Percentiles rank a stretch among this genome's conserved stretches.
Conservation (phyloP, 345 rosid genomes). For the Acer negundo region DNA sequence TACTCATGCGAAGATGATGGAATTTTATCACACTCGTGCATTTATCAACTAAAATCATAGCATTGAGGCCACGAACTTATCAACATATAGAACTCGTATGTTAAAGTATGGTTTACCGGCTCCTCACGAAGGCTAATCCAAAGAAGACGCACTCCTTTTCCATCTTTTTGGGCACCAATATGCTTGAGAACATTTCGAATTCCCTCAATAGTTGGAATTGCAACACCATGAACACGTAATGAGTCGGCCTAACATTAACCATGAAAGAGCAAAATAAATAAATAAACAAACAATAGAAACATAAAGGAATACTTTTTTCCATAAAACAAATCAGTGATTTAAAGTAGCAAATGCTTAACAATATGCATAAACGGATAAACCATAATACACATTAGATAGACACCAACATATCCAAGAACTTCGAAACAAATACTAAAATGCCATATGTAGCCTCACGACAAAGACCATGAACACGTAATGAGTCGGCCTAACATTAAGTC, state of each 20-base stretch:
- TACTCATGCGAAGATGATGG: not conserved
- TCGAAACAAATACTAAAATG: too few species aligned
- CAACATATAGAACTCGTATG: constrained; percentile 1
- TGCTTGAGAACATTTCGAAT: constrained; percentile 85
- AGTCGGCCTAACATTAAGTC: constrained; percentile 65
- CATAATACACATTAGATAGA: not conserved
- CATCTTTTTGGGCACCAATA: constrained; percentile 69
- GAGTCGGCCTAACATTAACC: constrained; percentile 64
- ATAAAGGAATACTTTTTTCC: not conserved
- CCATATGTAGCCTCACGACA: not conserved
- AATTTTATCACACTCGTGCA: not conserved
- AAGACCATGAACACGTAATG: constrained; percentile 59
- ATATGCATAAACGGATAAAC: not conserved
- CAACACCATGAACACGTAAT: constrained; percentile 86
- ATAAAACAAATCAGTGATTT: constrained; percentile 6
- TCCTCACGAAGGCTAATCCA: constrained; percentile 99
- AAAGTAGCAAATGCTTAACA: constrained; percentile 5
- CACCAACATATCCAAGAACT: not conserved
- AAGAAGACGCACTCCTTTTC: constrained; percentile 58
- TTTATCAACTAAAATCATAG: constrained; percentile 1
- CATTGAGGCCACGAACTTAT: not conserved
- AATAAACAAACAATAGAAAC: not conserved
- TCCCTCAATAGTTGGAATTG: constrained; percentile 85
- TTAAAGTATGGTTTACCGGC: constrained; percentile 54
- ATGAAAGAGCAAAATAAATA: constrained; percentile 15